These are phyloP conservation scores for Phanerodontia chrysosporium DNA, from an alignment of 768 basidiomycete species.

Conservation along the genomic window DNA sequence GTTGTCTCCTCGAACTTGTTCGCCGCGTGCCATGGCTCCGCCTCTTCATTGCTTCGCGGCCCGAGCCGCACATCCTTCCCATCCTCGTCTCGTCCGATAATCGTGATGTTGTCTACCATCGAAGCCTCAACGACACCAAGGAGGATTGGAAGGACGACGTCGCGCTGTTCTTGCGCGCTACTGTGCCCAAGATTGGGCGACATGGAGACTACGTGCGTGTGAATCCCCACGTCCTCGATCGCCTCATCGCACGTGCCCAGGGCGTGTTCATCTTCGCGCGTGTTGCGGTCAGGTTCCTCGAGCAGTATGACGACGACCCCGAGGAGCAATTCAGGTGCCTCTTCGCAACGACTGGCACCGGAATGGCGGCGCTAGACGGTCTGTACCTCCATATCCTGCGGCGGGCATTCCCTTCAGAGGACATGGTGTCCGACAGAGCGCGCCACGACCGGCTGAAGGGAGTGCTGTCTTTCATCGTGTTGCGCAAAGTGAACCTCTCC, in stretches of 20 bases:
- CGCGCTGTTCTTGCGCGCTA: neutral
- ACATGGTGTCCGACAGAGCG: neutral
- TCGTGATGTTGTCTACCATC: neutral
- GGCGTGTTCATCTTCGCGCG: slow-evolving; percentile 3
- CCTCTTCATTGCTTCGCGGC: neutral
- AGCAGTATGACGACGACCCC: neutral
- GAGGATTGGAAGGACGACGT: neutral
- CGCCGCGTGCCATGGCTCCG: neutral
- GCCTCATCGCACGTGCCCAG: neutral
- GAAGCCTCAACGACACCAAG: neutral
- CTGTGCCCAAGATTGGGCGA: neutral
- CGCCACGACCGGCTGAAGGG: neutral
- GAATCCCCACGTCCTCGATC: neutral
- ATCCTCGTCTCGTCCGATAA: neutral
- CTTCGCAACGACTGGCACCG: neutral
- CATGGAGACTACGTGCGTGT: neutral
- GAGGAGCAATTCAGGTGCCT: neutral
- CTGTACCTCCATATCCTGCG: neutral
- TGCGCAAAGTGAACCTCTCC: neutral
- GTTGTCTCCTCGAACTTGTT: neutral
- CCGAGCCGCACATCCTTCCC: neutral
- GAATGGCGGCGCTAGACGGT: neutral
- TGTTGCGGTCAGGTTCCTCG: neutral
- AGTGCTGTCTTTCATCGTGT: neutral
- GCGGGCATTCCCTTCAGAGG: neutral